Evolutionary conservation across 768 basidiomycete genomes (phyloP).

Genomic region (Phylloporus arenicola): DNA sequence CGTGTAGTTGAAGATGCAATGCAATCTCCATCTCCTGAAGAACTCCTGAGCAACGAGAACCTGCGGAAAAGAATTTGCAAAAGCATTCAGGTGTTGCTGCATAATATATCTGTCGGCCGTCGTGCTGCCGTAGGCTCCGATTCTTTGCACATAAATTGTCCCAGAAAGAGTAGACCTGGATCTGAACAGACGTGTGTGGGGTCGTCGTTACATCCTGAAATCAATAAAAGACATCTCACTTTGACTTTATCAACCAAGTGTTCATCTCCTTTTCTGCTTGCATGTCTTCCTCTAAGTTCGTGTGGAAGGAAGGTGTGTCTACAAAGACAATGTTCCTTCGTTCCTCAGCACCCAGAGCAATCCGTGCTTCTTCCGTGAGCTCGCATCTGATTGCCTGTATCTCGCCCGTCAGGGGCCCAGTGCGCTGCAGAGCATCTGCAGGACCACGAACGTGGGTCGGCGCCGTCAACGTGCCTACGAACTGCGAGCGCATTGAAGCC

Average conservation of each 20-base stretch:
- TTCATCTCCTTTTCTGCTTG: neutral
- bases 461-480: slow-evolving; percentile 1
- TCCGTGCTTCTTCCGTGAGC: neutral
- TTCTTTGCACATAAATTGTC: too few relatives aligned
- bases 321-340: neutral
- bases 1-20: too few relatives aligned
- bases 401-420: neutral
- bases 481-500: slow-evolving; percentile 2
- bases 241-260: slow-evolving; percentile 6
- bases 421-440: too few relatives aligned
- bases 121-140: too few relatives aligned
- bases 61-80: too few relatives aligned
- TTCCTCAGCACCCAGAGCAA: neutral
- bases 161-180: too few relatives aligned
- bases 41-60: too few relatives aligned
- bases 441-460: neutral
- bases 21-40: too few relatives aligned
- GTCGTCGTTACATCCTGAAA: neutral
- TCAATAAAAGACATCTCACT: neutral
- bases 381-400: slow-evolving; percentile 12
- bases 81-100: too few relatives aligned
- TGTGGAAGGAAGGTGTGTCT: neutral
- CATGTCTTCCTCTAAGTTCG: neutral
- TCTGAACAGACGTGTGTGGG: too few relatives aligned
- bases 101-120: too few relatives aligned